Conservation (phyloP, 495 filamentous ascomycete genomes). For the Pyrenopolyporus hunteri region DNA sequence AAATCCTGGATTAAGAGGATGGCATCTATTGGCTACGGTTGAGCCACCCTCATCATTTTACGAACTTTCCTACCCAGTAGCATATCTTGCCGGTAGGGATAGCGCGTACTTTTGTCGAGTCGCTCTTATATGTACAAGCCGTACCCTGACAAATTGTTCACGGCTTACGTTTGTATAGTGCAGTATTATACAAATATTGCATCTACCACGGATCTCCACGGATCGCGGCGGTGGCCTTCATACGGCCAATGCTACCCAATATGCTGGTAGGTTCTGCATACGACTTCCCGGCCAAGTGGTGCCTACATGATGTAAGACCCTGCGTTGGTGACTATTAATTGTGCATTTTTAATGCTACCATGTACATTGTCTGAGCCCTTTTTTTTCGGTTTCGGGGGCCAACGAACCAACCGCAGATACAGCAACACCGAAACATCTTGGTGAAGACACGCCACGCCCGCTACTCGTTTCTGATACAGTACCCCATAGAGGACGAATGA, state of each 20-base stretch:
- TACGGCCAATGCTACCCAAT: slow-evolving; percentile 25
- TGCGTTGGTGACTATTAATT: slow-evolving; percentile 27
- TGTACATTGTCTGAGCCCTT: not conserved
- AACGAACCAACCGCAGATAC: slow-evolving; percentile 18
- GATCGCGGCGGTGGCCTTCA: slow-evolving; percentile 26
- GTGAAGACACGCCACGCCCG: slow-evolving; percentile 19
- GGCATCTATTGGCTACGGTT: slow-evolving; percentile 15
- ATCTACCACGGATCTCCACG: slow-evolving; percentile 8
- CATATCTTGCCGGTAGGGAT: not conserved
- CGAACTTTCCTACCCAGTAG: slow-evolving; percentile 7
- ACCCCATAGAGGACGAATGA: slow-evolving; percentile 12
- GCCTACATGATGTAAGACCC: slow-evolving; percentile 33
- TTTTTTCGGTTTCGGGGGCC: not conserved
- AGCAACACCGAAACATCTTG: slow-evolving; percentile 7
- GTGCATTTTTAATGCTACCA: slow-evolving; percentile 14
- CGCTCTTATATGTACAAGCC: slow-evolving; percentile 16
- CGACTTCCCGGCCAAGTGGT: slow-evolving; percentile 15
- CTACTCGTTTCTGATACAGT: slow-evolving; percentile 1
- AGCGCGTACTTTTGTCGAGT: slow-evolving; percentile 8
- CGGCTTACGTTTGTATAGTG: slow-evolving; percentile 1
- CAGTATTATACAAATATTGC: slow-evolving; percentile 18
- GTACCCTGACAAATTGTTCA: slow-evolving; percentile 2
- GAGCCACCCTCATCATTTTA: slow-evolving; percentile 10
- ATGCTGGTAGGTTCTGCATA: slow-evolving; percentile 10
- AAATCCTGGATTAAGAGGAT: slow-evolving; percentile 7